Evolutionary conservation across 2,329 filamentous ascomycete species (phyloP).

Genomic region (Ploettnerulaceae sp.): DNA sequence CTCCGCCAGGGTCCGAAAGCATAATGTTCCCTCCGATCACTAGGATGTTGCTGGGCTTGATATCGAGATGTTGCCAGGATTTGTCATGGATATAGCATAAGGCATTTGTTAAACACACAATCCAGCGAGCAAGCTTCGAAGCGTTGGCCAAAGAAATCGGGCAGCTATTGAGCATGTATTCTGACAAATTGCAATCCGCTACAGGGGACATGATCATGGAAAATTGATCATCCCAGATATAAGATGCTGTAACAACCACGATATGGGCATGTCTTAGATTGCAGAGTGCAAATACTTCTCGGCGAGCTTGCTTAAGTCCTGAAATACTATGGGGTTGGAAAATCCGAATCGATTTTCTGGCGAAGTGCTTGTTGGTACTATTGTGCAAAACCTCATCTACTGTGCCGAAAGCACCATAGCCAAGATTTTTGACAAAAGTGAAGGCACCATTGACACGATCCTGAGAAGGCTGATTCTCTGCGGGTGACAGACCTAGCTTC

Average conservation of each 20-base stretch:
- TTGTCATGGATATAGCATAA: slow-evolving; percentile 7
- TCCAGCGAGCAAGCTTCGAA: slow-evolving; percentile 8
- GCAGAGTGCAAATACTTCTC: slow-evolving; percentile 6
- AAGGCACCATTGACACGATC: background rate
- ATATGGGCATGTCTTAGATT: slow-evolving; percentile 6
- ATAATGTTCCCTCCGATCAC: background rate
- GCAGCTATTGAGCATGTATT: slow-evolving; percentile 4
- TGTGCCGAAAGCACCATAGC: slow-evolving; percentile 5
- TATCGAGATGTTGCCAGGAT: slow-evolving; percentile 10
- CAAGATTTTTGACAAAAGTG: slow-evolving; percentile 3
- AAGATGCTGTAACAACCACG: slow-evolving; percentile 3
- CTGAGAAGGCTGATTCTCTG: background rate
- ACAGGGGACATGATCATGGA: slow-evolving; percentile 10
- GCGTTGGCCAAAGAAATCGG: background rate
- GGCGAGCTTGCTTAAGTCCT: background rate
- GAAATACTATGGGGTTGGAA: background rate
- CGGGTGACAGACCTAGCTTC: background rate
- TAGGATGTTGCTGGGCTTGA: slow-evolving; percentile 12
- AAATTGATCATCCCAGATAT: slow-evolving; percentile 5
- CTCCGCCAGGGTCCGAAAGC: slow-evolving; percentile 9
- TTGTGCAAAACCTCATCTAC: slow-evolving; percentile 8
- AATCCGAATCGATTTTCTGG: slow-evolving; percentile 5
- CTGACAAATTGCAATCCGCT: slow-evolving; percentile 2
- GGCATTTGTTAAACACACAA: slow-evolving; percentile 6
- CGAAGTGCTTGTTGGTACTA: background rate